A percentile compares a stretch with the other conserved stretches of the same genome.
phyloP scores from a whole-genome alignment of 768 basidiomycete species.

The Phanerodontia chrysosporium region DNA sequence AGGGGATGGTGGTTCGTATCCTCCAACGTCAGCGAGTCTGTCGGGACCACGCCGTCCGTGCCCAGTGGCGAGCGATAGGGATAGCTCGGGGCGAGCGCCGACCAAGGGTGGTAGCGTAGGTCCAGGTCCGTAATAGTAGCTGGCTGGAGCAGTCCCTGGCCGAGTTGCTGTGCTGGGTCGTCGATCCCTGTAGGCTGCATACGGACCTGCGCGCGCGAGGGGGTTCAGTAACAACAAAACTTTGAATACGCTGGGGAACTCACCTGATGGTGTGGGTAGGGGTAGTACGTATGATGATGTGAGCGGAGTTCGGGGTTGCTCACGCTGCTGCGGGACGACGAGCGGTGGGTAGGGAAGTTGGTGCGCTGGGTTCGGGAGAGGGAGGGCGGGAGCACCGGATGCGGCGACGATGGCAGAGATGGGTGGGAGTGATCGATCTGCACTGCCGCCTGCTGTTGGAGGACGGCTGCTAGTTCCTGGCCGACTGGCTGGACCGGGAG shows the following conservation, averaged over 20 bases:
- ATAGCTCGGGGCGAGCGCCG: constrained; percentile 39
- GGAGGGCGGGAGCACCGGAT: constrained; percentile 43
- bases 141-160: constrained; percentile 69
- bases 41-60: constrained; percentile 27
- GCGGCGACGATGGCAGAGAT: constrained; percentile 76
- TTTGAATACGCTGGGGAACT: neutral
- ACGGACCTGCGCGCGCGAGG: neutral
- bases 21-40: constrained; percentile 18
- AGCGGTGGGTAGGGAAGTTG: constrained; percentile 28
- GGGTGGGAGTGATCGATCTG: constrained; percentile 61
- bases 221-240: neutral
- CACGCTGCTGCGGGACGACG: constrained; percentile 34
- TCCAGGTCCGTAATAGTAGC: constrained; percentile 41
- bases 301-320: constrained; percentile 26
- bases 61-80: constrained; percentile 31
- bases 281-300: constrained; percentile 50
- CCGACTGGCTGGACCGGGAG: constrained; percentile 25
- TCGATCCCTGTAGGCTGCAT: constrained; percentile 38
- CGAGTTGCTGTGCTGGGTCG: constrained; percentile 58
- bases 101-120: constrained; percentile 15
- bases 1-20: constrained; percentile 29
- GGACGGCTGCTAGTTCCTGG: constrained; percentile 47
- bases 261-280: constrained; percentile 42
- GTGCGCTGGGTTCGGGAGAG: constrained; percentile 30
- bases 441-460: constrained; percentile 36